Conservation (phyloP, 2,329 filamentous ascomycete genomes). For the Thelonectria olida region DNA sequence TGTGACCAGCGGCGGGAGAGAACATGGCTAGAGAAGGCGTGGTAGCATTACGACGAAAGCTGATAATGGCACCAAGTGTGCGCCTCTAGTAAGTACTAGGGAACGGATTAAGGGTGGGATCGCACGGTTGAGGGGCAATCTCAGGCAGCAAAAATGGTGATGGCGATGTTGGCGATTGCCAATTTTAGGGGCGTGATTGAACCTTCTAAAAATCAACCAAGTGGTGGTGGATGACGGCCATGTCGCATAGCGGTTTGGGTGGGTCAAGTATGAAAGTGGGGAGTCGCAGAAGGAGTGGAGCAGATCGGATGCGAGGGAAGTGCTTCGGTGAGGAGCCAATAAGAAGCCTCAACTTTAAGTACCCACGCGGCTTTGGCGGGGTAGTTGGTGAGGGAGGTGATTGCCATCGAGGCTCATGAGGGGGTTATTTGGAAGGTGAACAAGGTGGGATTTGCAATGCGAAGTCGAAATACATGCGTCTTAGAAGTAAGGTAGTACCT, state of each 20-base stretch:
- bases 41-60: conserved; percentile 37
- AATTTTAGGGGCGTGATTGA: conserved; percentile 23
- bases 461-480: no score
- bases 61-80: conserved; percentile 5
- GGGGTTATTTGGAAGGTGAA: neutral
- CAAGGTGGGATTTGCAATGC: no score
- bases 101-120: conserved; percentile 11
- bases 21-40: conserved; percentile 42
- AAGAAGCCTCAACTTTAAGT: neutral
- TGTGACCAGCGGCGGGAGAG: conserved; percentile 44
- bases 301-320: neutral
- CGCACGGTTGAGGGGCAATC: conserved; percentile 6
- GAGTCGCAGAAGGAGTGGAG: conserved; percentile 23
- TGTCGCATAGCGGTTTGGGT: conserved; percentile 27
- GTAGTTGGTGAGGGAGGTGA: neutral
- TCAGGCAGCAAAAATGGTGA: conserved; percentile 9
- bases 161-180: conserved; percentile 30
- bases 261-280: conserved; percentile 17
- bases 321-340: conserved; percentile 4
- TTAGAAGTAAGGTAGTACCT: no score
- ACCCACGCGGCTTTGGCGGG: neutral
- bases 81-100: conserved; percentile 21
- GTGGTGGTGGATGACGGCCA: conserved; percentile 34
- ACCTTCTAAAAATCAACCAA: conserved; percentile 2
- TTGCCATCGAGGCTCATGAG: neutral